A percentile compares a stretch with the other conserved stretches of the same genome.
These are phyloP conservation scores for Ehretia macrophylla DNA, from an alignment of 257 asterid species.

Conservation along the genomic window DNA sequence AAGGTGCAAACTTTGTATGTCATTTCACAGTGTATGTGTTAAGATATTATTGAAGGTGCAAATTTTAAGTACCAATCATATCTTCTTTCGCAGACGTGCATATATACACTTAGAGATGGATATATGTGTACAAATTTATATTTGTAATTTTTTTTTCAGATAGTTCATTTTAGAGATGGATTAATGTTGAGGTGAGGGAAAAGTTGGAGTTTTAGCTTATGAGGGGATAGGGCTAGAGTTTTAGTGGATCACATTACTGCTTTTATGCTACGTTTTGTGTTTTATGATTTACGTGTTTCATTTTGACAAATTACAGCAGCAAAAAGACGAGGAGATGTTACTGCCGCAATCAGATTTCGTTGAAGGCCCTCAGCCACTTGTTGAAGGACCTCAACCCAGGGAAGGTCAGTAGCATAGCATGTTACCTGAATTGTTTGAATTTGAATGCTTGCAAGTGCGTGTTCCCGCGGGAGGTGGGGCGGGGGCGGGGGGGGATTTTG, in stretches of 20 bases:
- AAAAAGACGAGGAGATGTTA: conserved; percentile 59
- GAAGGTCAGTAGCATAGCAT: conserved; percentile 57
- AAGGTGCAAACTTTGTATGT: no score
- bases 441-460: conserved; percentile 14
- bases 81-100: no score
- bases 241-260: neutral
- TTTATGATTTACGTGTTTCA: neutral
- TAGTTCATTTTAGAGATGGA: neutral
- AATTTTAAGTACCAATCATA: no score
- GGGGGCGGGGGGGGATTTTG: neutral
- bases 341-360: conserved; percentile 53
- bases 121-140: no score
- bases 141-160: neutral
- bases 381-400: conserved; percentile 65
- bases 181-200: neutral
- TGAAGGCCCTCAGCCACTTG: conserved; percentile 56
- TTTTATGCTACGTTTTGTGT: neutral
- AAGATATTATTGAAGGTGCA: no score
- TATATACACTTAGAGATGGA: no score
- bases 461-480: no score
- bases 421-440: neutral
- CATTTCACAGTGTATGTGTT: no score
- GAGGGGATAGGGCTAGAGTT: neutral
- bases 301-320: conserved; percentile 23
- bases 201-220: neutral